Base-by-base conservation (phyloP, 2,329 filamentous ascomycete genomes). In the Epichloe sibirici region DNA sequence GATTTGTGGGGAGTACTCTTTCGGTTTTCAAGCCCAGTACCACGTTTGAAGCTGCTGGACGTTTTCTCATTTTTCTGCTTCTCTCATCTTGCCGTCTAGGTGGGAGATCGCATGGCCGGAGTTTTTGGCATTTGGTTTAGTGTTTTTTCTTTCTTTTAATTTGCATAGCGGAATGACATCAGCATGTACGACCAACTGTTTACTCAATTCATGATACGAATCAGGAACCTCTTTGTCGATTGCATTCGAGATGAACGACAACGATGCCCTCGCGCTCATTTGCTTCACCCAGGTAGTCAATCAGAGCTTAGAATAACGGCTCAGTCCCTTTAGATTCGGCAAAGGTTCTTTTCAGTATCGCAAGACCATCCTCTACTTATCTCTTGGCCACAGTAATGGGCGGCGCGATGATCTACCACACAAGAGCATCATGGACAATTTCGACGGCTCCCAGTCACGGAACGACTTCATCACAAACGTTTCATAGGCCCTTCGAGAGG, bases 401-500 rank as follows among this genome's bases (percentile, higher is more conserved):
- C 28, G 28, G 28, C 28, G 8, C 28, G 28, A 31, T 31, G 8
- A 31, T 31, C 28, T 31, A 31, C 28, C 28, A 31, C 8, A 31
- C 28, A 31, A 31, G 28, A 31, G 28, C 28, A 9, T 31, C 28
- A 31, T 31, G 28, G 28, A 31, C 7, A 9, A 11, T 9, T 4
- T 11, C 3, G 9, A 31, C 28, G 28, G 3, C 28, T 31, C 28
- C 28, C 9, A 31, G 28, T 11, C 28, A 11, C 28, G 28, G 8
- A 31, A 11, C 9, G 3, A 31, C 8, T 31, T 31, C 28, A 11
- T 31, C 8, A 31, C 8, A 31, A 31, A 31, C 28, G 28, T 8
- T 31, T 31, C 8, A 31, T 31, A 83, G 67, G 37, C 73, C 81
- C 6, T n/a, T 39, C 13, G 4, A 39, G 37, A 39, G n/a, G 37